Conservation (phyloP, 1,139 yeast genomes). For the Suhomyces taliae region DNA sequence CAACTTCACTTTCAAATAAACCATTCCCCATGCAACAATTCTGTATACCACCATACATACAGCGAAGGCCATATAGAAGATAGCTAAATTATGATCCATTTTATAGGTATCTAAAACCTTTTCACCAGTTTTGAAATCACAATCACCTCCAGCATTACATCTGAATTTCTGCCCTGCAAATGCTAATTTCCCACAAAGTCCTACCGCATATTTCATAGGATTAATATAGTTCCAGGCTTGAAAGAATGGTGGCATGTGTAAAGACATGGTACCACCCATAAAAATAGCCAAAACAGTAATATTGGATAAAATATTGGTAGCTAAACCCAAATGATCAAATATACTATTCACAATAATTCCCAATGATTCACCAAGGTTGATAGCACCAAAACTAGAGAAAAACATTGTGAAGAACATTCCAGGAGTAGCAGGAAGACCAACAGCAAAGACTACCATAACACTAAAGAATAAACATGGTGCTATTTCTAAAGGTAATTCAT, state of each 20-base stretch:
- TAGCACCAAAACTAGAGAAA: conserved; percentile 52
- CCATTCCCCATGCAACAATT: conserved; percentile 25
- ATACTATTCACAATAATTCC: conserved; percentile 79
- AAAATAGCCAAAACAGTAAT: conserved; percentile 67
- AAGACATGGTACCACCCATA: conserved; percentile 87
- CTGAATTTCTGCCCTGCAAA: conserved; percentile 18
- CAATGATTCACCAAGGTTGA: conserved; percentile 79
- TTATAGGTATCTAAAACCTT: conserved; percentile 49
- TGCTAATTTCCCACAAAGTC: conserved; percentile 45
- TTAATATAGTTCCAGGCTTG: conserved; percentile 69
- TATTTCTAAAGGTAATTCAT: conserved; percentile 76
- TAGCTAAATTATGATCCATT: conserved; percentile 20
- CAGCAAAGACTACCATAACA: conserved; percentile 61
- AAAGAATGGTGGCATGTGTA: conserved; percentile 68
- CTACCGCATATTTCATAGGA: conserved; percentile 72
- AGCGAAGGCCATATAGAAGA: conserved; percentile 34
- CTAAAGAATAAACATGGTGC: conserved; percentile 60
- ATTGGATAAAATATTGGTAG: conserved; percentile 67
- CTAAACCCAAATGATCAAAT: conserved; percentile 75
- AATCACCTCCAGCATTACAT: conserved; percentile 21
- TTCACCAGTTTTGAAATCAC: conserved; percentile 49
- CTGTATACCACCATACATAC: conserved; percentile 40
- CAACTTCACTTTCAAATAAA: conserved; percentile 29
- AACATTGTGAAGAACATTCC: conserved; percentile 67
- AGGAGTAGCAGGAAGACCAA: conserved; percentile 72